Conservation (phyloP, 208 protist species). For the Leptomonas seymouri region DNA sequence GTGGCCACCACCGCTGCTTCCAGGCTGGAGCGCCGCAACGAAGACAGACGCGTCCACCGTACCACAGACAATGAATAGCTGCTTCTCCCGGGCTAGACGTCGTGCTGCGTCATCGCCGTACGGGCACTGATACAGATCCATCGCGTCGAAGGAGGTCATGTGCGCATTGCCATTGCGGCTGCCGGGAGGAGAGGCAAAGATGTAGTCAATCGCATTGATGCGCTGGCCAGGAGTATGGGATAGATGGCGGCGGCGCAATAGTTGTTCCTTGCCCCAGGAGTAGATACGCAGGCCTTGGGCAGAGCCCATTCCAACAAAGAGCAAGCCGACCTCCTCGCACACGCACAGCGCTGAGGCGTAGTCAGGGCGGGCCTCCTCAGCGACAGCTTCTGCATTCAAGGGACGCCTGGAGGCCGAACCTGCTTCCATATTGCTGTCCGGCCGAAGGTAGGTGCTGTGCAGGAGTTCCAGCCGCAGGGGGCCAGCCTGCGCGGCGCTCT, state of each 20-base stretch:
- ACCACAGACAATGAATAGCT: constrained; percentile 78
- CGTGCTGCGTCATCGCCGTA: constrained; percentile 26
- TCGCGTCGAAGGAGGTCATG: constrained; percentile 23
- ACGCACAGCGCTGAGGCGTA: constrained; percentile 76
- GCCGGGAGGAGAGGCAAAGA: constrained; percentile 63
- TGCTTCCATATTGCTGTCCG: constrained; percentile 5
- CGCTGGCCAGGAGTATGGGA: constrained; percentile 56
- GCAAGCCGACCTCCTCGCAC: constrained; percentile 71
- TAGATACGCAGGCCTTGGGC: constrained; percentile 79
- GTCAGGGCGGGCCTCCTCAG: constrained; percentile 30
- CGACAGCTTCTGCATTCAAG: constrained; percentile 3
- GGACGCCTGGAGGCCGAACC: background rate
- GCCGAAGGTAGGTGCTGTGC: constrained; percentile 62
- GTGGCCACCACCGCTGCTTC: constrained; percentile 6
- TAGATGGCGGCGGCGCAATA: constrained; percentile 70
- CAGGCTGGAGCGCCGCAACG: constrained; percentile 63
- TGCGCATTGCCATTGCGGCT: constrained; percentile 29
- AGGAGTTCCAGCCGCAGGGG: constrained; percentile 60
- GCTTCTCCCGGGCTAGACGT: constrained; percentile 45
- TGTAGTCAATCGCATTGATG: constrained; percentile 78
- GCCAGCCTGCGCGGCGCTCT: constrained; percentile 9
- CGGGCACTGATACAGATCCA: constrained; percentile 68
- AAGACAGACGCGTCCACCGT: constrained; percentile 74
- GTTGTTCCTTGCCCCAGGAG: constrained; percentile 63
- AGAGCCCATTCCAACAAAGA: constrained; percentile 75